These are phyloP conservation scores for Primulina huaijiensis DNA, from an alignment of 257 asterid species.

Conservation along the genomic window DNA sequence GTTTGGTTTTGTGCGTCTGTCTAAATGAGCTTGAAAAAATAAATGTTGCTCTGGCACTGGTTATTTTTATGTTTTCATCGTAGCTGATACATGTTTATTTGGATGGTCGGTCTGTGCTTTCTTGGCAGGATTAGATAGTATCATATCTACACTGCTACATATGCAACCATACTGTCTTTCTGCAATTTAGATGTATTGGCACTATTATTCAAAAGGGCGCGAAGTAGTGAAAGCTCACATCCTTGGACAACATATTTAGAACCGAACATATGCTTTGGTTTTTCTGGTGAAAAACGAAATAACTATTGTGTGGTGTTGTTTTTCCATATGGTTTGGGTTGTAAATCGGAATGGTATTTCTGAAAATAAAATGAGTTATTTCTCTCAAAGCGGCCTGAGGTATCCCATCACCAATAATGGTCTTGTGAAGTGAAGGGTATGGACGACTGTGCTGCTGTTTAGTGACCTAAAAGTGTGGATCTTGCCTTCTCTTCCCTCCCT, in stretches of 20 bases:
- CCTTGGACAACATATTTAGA: not conserved
- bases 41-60: not conserved
- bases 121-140: not conserved
- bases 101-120: not conserved
- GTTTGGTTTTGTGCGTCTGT: not conserved
- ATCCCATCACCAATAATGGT: conserved; percentile 26
- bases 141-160: not conserved
- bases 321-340: not conserved
- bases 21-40: not conserved
- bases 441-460: conserved; percentile 22
- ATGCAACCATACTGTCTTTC: not conserved
- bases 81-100: not conserved
- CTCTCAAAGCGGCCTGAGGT: conserved; percentile 19
- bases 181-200: not conserved
- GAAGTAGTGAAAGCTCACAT: not conserved
- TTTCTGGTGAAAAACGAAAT: not conserved
- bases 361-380: conserved; percentile 20
- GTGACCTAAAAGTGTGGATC: conserved; percentile 24
- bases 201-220: not conserved
- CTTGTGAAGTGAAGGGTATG: conserved; percentile 36
- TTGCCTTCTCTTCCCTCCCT: not conserved
- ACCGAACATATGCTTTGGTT: not conserved
- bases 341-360: not conserved
- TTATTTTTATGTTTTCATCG: not conserved
- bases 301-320: not conserved